Evolutionary conservation across 1,284 basidiomycete genomes (phyloP).

Genomic region (Singerocomus rubriflavus): DNA sequence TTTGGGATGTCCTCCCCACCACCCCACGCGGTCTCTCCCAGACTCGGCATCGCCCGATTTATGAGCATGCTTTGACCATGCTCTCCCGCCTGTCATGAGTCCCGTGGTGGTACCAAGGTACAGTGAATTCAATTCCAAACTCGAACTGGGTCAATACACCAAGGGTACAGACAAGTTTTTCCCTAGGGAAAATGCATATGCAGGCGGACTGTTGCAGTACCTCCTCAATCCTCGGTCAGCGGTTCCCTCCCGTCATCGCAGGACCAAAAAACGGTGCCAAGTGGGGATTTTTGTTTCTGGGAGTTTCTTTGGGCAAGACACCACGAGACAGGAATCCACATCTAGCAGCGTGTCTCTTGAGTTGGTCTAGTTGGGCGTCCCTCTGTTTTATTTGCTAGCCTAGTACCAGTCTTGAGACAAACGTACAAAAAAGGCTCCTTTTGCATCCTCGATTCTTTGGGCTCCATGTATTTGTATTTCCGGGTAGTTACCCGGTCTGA

Average conservation of each 20-base stretch:
- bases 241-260: too few relatives aligned
- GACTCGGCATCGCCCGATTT: conserved; percentile 35
- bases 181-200: conserved; percentile 19
- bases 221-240: too few relatives aligned
- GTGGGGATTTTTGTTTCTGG: conserved; percentile 9
- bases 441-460: too few relatives aligned
- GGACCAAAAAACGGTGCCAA: too few relatives aligned
- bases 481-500: too few relatives aligned
- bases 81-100: conserved; percentile 52
- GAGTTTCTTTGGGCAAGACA: neutral
- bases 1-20: conserved; percentile 52
- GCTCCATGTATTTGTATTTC: too few relatives aligned
- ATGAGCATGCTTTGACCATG: conserved; percentile 60
- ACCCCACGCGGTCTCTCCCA: conserved; percentile 34
- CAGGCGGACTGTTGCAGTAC: conserved; percentile 17
- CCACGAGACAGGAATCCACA: conserved; percentile 4
- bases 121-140: conserved; percentile 28
- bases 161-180: conserved; percentile 13
- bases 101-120: conserved; percentile 42
- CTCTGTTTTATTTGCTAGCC: too few relatives aligned
- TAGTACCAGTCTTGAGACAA: too few relatives aligned
- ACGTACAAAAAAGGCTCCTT: too few relatives aligned
- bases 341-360: too few relatives aligned
- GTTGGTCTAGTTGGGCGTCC: too few relatives aligned
- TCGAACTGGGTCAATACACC: conserved; percentile 12